Base-by-base conservation (phyloP, 1,284 basidiomycete genomes). In the Puccinia hordei region DNA sequence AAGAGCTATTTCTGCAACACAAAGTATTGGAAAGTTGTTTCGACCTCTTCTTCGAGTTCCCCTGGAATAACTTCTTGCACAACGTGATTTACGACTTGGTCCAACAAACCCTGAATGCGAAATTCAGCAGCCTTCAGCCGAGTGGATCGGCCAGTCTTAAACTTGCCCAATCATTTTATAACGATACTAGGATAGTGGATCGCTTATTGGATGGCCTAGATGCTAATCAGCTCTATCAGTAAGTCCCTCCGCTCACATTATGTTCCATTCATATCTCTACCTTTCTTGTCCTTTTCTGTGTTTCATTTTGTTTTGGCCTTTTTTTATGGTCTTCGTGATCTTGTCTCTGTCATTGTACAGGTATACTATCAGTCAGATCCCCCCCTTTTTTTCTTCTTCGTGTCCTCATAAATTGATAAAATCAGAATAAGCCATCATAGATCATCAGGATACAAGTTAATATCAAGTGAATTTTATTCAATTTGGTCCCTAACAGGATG, bases 31-130 rank as follows among this genome's bases (percentile, higher is more conserved):
- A 90, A 0, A 91, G 90, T 5, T 76, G 80, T 41, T 82, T 94
- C 92, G 92, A 95, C 83, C 88, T 98, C 55, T 98, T 99, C 88
- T 98, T 98, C 85, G 91, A 93, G 81, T 97, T 92, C 84, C 94
- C 95, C 0, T 95, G 94, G 92, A 98, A 99, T 87, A 98, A 99
- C 85, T 98, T 99, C 85, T 87, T 99, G 59, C 97, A 99, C 86
- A 95, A 94, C 84, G 92, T 96, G 19, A 94, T 98, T 22, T 99
- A 99, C 85, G 97, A 99, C 86, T 88, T 98, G 71, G 88, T 99
- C 1, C 96, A 98, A 85, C 97, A 99, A 85, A 92, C 98, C 69
- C 89, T 99, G 33, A 78, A 78, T 33, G 76, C 65, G 6, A 66
- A 78, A 17, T 78, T 78, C 41, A 61, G 13, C 82, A 96, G 93